phyloP scores from a whole-genome alignment of 768 basidiomycete genomes.

The Chalciporus pseudorubinellus region DNA sequence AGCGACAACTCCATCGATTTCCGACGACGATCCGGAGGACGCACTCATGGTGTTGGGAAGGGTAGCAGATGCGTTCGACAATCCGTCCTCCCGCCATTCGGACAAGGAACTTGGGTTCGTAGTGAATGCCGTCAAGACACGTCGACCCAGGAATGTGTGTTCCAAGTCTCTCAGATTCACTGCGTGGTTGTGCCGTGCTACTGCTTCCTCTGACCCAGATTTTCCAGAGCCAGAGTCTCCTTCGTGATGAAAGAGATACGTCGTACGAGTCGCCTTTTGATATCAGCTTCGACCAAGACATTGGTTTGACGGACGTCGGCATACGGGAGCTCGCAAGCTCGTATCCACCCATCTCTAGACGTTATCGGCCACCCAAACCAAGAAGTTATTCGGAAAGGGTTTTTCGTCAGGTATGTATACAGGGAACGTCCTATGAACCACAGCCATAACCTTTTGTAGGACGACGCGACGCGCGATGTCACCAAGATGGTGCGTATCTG shows the following conservation, averaged over 20 bases:
- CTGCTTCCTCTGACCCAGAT: slow-evolving; percentile 2
- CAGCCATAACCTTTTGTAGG: slow-evolving; percentile 10
- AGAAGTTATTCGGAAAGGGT: slow-evolving; percentile 2
- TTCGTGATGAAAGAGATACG: not conserved
- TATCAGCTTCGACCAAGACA: slow-evolving; percentile 17
- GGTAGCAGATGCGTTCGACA: slow-evolving; percentile 31
- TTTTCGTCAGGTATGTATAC: slow-evolving; percentile 14
- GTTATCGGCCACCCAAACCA: not conserved
- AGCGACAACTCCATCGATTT: not conserved
- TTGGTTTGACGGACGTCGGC: slow-evolving; percentile 12
- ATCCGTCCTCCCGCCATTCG: slow-evolving; percentile 16
- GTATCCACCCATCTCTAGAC: slow-evolving; percentile 12
- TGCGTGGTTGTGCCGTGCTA: not conserved
- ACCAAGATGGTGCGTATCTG: slow-evolving; percentile 27
- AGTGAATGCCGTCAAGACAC: slow-evolving; percentile 25
- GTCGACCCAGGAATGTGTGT: slow-evolving; percentile 21
- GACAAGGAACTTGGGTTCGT: slow-evolving; percentile 21
- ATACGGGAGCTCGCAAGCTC: slow-evolving; percentile 15
- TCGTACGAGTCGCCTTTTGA: slow-evolving; percentile 15
- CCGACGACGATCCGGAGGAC: slow-evolving; percentile 7
- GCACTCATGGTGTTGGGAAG: slow-evolving; percentile 24
- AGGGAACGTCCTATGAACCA: not conserved
- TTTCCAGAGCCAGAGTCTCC: slow-evolving; percentile 13
- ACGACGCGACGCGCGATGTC: slow-evolving; percentile 16
- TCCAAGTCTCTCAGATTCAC: not conserved